phyloP scores from a whole-genome alignment of 768 basidiomycete species.

The Lactarius sp. region DNA sequence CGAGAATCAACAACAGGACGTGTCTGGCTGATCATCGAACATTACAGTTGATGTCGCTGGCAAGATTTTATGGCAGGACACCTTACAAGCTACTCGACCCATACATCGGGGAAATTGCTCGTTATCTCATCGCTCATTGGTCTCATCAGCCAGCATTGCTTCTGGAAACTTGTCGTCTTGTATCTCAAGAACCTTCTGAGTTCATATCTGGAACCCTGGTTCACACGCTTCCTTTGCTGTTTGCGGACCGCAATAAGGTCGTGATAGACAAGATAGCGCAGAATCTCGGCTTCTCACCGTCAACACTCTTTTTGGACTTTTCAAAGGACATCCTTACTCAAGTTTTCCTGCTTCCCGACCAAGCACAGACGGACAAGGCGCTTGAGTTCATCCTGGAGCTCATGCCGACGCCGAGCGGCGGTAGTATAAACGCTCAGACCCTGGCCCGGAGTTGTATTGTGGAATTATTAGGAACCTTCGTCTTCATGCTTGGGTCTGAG shows the following conservation, averaged over 20 bases:
- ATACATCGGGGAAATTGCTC: conserved; percentile 61
- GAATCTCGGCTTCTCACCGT: conserved; percentile 43
- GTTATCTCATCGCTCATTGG: conserved; percentile 57
- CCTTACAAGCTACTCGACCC: conserved; percentile 67
- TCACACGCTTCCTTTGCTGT: conserved; percentile 64
- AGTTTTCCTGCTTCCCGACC: conserved; percentile 55
- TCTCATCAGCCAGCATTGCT: conserved; percentile 55
- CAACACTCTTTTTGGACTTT: conserved; percentile 51
- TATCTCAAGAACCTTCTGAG: conserved; percentile 49
- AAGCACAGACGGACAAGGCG: conserved; percentile 51
- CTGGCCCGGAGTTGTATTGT: conserved; percentile 65
- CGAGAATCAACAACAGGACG: conserved; percentile 13
- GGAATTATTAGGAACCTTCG: conserved; percentile 66
- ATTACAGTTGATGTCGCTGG: conserved; percentile 51
- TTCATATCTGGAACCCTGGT: conserved; percentile 62
- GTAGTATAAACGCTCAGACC: conserved; percentile 39
- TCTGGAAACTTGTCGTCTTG: conserved; percentile 61
- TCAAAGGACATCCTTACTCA: conserved; percentile 59
- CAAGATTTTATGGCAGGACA: conserved; percentile 53
- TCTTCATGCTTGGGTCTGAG: conserved; percentile 73
- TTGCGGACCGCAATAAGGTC: conserved; percentile 53
- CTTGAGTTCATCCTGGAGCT: conserved; percentile 57
- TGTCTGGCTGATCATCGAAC: conserved; percentile 16
- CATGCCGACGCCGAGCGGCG: conserved; percentile 43
- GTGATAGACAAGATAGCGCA: conserved; percentile 59